A percentile compares a stretch with the other conserved stretches of the same genome.
Evolutionary conservation across 371 early-diverging fungal species (phyloP).

Genomic region (Mortierella sp.): DNA sequence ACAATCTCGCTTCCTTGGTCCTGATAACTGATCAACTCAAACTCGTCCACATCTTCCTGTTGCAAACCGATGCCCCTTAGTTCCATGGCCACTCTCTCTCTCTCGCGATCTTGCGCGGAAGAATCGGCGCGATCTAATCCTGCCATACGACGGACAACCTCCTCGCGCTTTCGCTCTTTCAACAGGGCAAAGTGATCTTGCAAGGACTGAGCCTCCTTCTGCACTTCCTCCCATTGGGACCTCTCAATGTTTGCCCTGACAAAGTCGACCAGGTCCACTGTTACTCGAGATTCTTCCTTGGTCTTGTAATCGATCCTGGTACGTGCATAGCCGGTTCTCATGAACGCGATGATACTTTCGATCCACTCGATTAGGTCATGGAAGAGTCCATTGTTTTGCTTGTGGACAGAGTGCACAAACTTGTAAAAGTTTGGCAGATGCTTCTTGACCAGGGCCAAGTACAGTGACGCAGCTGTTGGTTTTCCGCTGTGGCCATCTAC

Average conservation of each 20-base stretch:
- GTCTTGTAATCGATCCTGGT: constrained; percentile 18
- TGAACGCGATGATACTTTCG: constrained; percentile 51
- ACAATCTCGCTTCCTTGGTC: constrained; percentile 4
- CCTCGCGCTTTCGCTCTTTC: constrained; percentile 43
- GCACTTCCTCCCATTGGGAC: constrained; percentile 13
- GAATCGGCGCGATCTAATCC: constrained; percentile 22
- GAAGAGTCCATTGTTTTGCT: constrained; percentile 59
- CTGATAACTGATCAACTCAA: constrained; percentile 48
- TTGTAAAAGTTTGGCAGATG: constrained; percentile 68
- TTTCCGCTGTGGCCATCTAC: constrained; percentile 22
- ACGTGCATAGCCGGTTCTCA: constrained; percentile 44
- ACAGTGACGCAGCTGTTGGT: constrained; percentile 37
- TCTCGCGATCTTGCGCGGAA: background rate
- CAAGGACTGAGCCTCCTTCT: constrained; percentile 33
- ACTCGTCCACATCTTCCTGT: constrained; percentile 47
- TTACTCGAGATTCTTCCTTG: constrained; percentile 26
- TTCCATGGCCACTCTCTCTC: constrained; percentile 29
- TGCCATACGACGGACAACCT: constrained; percentile 39
- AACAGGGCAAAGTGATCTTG: constrained; percentile 24
- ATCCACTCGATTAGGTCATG: constrained; percentile 56
- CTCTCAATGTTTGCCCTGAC: constrained; percentile 11
- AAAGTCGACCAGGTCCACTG: constrained; percentile 29
- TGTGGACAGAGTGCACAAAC: constrained; percentile 71
- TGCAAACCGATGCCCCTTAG: constrained; percentile 34
- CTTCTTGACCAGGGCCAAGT: constrained; percentile 60